Evolutionary conservation across 192 early-diverging fungal genomes (phyloP).

Genomic region (Linderina pennispora): DNA sequence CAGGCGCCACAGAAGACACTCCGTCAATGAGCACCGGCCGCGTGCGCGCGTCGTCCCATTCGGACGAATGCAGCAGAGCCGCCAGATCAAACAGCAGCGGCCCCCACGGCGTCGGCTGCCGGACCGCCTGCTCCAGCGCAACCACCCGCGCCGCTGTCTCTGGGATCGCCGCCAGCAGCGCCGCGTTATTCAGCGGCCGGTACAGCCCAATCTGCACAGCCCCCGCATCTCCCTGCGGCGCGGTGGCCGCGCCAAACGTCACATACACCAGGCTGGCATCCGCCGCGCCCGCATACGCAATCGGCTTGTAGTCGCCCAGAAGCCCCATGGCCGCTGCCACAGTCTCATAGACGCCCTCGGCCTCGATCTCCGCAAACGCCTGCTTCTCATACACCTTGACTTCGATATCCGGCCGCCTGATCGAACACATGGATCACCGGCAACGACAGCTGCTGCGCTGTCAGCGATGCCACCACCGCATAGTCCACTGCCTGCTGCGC

Average conservation of each 20-base stretch:
- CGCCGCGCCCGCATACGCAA: slow-evolving; percentile 23
- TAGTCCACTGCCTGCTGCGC: slow-evolving; percentile 80
- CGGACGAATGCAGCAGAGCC: slow-evolving; percentile 55
- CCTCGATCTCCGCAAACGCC: not conserved
- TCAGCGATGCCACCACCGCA: slow-evolving; percentile 72
- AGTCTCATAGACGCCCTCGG: slow-evolving; percentile 2
- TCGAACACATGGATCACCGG: slow-evolving; percentile 66
- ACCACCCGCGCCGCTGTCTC: slow-evolving; percentile 53
- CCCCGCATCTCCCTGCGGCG: slow-evolving; percentile 48
- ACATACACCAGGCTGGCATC: slow-evolving; percentile 70
- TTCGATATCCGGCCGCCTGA: slow-evolving; percentile 5
- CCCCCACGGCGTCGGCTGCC: slow-evolving; percentile 62
- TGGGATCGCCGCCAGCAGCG: slow-evolving; percentile 56
- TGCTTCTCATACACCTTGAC: slow-evolving; percentile 1
- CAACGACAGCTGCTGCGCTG: slow-evolving; percentile 50
- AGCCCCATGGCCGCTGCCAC: slow-evolving; percentile 21
- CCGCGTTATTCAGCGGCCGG: slow-evolving; percentile 67
- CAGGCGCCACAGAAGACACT: slow-evolving; percentile 16
- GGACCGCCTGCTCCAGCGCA: slow-evolving; percentile 58
- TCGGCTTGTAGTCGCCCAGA: slow-evolving; percentile 7
- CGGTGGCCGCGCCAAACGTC: slow-evolving; percentile 57
- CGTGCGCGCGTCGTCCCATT: slow-evolving; percentile 43
- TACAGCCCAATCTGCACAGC: slow-evolving; percentile 68
- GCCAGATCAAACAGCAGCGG: slow-evolving; percentile 83
- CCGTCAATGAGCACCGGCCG: slow-evolving; percentile 36